These are phyloP conservation scores for Leccinum pallidistipes DNA, from an alignment of 1,284 basidiomycete species.

Conservation along the genomic window DNA sequence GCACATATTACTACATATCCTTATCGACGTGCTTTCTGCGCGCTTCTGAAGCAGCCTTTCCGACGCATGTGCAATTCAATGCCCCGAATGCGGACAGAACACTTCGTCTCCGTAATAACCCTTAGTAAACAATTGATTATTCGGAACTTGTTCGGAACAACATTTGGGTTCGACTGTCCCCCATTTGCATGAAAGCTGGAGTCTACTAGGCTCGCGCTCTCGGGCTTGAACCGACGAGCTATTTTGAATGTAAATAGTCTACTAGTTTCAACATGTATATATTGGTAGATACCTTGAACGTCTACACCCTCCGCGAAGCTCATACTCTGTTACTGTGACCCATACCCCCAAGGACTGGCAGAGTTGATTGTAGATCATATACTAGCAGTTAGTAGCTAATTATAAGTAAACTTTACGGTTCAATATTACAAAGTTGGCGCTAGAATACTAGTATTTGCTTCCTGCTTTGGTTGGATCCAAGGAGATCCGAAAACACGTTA, in stretches of 20 bases:
- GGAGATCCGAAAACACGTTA: neutral
- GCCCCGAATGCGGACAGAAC: neutral
- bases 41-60: neutral
- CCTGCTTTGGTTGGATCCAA: neutral
- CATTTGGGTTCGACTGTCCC: neutral
- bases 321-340: too few species aligned
- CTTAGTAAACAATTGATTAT: neutral
- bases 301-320: too few species aligned
- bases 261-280: too few species aligned
- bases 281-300: too few species aligned
- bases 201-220: neutral
- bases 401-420: too few species aligned
- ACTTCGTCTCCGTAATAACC: neutral
- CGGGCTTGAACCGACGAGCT: too few species aligned
- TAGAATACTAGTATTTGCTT: neutral
- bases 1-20: neutral
- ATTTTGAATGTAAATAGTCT: too few species aligned
- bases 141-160: neutral
- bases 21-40: neutral
- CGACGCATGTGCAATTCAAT: neutral
- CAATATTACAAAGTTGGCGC: neutral
- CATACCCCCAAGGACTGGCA: too few species aligned
- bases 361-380: too few species aligned
- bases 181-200: neutral
- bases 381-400: too few species aligned